phyloP scores from a whole-genome alignment of 768 basidiomycete genomes.

The Aureoboletus auriporus region DNA sequence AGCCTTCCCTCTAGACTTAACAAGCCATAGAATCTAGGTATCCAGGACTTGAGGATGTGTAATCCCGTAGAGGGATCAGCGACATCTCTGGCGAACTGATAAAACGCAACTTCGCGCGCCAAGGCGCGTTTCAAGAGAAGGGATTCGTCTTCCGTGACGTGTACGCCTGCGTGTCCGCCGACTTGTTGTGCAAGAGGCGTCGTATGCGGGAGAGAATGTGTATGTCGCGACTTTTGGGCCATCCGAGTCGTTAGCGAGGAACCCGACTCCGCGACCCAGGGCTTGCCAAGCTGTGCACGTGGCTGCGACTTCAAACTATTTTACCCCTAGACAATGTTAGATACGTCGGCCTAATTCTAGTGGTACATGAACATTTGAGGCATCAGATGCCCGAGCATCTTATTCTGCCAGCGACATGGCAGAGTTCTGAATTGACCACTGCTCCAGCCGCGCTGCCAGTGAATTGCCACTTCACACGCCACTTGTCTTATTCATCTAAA shows the following conservation, averaged over 20 bases:
- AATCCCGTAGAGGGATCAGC: conserved; percentile 23
- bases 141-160: conserved; percentile 64
- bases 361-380: no score
- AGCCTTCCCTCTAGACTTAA: conserved; percentile 61
- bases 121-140: conserved; percentile 80
- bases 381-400: no score
- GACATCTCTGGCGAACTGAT: conserved; percentile 43
- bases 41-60: conserved; percentile 45
- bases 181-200: conserved; percentile 58
- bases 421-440: no score
- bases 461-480: no score
- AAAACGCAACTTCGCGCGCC: conserved; percentile 66
- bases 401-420: no score
- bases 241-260: not conserved
- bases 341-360: no score
- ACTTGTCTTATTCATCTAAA: no score
- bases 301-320: no score
- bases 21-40: conserved; percentile 78
- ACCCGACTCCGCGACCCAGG: no score
- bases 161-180: conserved; percentile 77
- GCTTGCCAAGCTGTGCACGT: no score
- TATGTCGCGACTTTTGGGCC: conserved; percentile 7
- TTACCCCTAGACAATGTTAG: no score
- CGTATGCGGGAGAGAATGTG: conserved; percentile 19
- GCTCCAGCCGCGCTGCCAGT: no score